These are phyloP conservation scores for Eragrostis nindensis DNA, from an alignment of 176 grass and related monocot species.

Conservation along the genomic window DNA sequence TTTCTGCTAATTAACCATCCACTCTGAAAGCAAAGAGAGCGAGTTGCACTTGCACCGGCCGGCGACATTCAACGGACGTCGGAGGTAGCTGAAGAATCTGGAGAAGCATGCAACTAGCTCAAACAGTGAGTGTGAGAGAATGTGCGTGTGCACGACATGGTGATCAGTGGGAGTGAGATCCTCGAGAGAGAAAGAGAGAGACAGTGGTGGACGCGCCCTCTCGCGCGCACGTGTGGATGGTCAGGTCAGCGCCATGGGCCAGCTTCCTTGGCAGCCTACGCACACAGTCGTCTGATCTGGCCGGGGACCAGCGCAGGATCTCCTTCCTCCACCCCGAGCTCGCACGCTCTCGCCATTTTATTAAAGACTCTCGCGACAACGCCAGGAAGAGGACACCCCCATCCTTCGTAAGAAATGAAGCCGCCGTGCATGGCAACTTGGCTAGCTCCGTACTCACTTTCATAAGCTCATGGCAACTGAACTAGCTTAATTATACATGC, in stretches of 20 bases:
- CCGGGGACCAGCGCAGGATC: slow-evolving; percentile 64
- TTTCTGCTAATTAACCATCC: not conserved
- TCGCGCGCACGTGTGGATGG: slow-evolving; percentile 47
- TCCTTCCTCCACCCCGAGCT: slow-evolving; percentile 28
- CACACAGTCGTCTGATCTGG: slow-evolving; percentile 27
- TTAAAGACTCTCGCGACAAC: slow-evolving; percentile 32
- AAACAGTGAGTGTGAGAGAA: not conserved
- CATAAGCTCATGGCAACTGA: slow-evolving; percentile 10
- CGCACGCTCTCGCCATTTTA: not conserved
- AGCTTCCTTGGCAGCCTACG: not conserved
- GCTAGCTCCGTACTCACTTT: not conserved
- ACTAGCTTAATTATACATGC: not conserved
- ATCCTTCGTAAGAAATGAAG: not conserved
- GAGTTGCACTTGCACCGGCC: slow-evolving; percentile 16
- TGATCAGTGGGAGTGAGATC: slow-evolving; percentile 36
- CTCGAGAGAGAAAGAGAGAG: slow-evolving; percentile 14
- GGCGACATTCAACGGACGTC: slow-evolving; percentile 17
- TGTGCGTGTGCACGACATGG: slow-evolving; percentile 15
- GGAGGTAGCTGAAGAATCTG: not conserved
- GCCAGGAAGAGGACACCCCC: not conserved
- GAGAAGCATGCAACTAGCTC: not conserved
- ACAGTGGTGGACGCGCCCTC: slow-evolving; percentile 12
- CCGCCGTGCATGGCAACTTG: slow-evolving; percentile 20
- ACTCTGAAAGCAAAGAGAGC: not conserved
- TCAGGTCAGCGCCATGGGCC: slow-evolving; percentile 51